Base-by-base conservation (phyloP, 2,329 filamentous ascomycete species). In the Fusarium illudens region DNA sequence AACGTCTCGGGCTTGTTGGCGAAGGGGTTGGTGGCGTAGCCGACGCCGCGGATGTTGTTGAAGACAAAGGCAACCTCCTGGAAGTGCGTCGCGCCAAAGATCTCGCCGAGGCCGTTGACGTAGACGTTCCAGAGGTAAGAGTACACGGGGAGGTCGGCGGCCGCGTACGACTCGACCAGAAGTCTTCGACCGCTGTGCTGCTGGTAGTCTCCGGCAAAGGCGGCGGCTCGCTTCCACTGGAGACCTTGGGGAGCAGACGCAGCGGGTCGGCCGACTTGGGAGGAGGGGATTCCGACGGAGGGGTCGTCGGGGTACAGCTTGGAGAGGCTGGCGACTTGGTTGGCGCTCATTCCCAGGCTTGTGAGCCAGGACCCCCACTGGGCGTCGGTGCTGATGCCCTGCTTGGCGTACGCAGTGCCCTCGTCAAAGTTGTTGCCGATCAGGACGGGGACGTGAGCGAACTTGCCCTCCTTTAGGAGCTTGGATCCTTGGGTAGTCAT, bases 371-470 rank as follows among this genome's bases (percentile, higher is more conserved):
- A 54, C 32, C 71, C 63, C 71, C 89, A 86, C 51, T 89, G 81
- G 15, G 78, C 81, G 11, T 81, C 84, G 2, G 83, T 87, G 72
- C 89, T 84, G 64, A 90, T 83, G 15, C 83, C 84, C 6, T 64
- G 74, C 11, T 83, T 81, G 0, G 81, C 84, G 70, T 90, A 90
- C 1, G 80, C 79, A 1, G 84, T 84, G 36, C 79, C 90, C 74
- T 92, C 90, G 68, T 92, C 90, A 1, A 84, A 84, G 75, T 91
- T 92, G 33, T 84, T 84, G 7, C 90, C 90, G 32, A 60, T 39
- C 7, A 92, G 81, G 37, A 91, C 84, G 1, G 89, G 88, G 0
- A 92, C 87, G 54, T 87, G 83, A 58, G 90, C 85, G 66, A 91
- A 91, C 17, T 83, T 82, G 48, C 88, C 89, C 6, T 82, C 75